Percentiles rank a stretch among this genome's conserved stretches.
These are phyloP conservation scores for Boechera stricta DNA, from an alignment of 345 rosid genomes.

Conservation along the genomic window DNA sequence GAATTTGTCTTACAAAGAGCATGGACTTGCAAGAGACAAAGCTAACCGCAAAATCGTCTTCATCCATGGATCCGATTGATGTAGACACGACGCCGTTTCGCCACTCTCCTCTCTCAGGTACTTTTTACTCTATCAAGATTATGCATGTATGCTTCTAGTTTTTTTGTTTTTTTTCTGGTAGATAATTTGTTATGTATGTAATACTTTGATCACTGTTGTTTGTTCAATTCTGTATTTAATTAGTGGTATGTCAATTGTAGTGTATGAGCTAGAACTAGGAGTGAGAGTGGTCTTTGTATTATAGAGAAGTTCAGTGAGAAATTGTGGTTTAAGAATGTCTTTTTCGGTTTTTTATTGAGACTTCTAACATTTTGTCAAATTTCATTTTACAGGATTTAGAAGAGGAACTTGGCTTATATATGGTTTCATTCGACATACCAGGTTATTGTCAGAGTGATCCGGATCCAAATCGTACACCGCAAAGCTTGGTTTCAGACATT, in stretches of 20 bases:
- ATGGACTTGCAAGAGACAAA: slow-evolving; percentile 53
- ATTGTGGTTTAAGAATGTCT: too few relatives aligned
- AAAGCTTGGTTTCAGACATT: slow-evolving; percentile 55
- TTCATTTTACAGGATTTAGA: slow-evolving; percentile 47
- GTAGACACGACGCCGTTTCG: slow-evolving; percentile 49
- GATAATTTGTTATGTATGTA: background rate
- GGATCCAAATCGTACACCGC: slow-evolving; percentile 51
- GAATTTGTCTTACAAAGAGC: slow-evolving; percentile 58
- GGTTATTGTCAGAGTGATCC: slow-evolving; percentile 76
- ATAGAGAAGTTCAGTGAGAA: too few relatives aligned
- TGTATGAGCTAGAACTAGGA: background rate
- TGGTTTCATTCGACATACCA: slow-evolving; percentile 66
- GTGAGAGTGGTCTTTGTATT: background rate
- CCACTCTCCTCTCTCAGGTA: slow-evolving; percentile 51
- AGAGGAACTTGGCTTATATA: slow-evolving; percentile 54
- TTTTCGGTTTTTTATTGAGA: too few relatives aligned
- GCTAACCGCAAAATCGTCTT: slow-evolving; percentile 55
- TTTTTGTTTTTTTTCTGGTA: background rate
- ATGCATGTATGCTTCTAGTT: background rate
- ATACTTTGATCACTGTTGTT: background rate
- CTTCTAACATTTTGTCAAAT: background rate
- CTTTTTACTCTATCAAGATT: background rate
- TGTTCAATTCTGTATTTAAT: background rate
- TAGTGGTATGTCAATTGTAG: background rate
- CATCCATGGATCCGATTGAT: slow-evolving; percentile 52